Evolutionary conservation across 441 rosid genomes (phyloP), one percentile per base, ranked within the genome.

Genomic region (Populus tomentosa): DNA sequence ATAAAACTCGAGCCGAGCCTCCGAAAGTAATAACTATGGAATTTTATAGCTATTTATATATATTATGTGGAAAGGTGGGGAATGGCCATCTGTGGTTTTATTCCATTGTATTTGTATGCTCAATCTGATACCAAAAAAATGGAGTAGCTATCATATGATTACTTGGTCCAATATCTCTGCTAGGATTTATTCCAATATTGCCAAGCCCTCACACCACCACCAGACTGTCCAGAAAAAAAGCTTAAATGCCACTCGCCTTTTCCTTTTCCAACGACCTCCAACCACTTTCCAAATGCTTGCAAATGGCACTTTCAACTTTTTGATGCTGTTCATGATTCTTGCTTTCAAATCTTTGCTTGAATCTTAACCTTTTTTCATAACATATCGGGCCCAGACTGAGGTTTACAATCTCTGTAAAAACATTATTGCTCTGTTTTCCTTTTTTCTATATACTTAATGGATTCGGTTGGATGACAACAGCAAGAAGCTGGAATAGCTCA

Each of bases 401-500:
- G 5, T 53, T 53, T 50, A 13, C 24, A 14, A 53, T 1, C 46
- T 67, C 18, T 14, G 20, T 6, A 30, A 30, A 0, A 26, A 7
- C 9, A 6, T 6, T 16, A 30, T 40, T 40, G 3, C 46, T 33
- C 6, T 32, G 33, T 32, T 5, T 32, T 5, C 33, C 33, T 32
- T 5, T 5, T 5, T 33, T 6, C 1, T 6, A 0, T 6, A 33
- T 33, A 33, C 0, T 33, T 33, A 33, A 1, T 6, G 0, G 1
- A 33, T 33, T 33, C 8, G 1, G 7, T 33, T 0, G 36, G 1
- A 6, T 0, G 14, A 18, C 21, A 1, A 0, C 0, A 16, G 14
- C 8, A 11, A 14, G 2, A 13, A 68, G 98, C 95, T 92, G 97
- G 97, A 92, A 88, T 90, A 91, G 92, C 92, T 94, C 94, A 90